Evolutionary conservation across 164 flowering plant species (phyloP), one percentile per base, ranked within the genome.

Genomic region (Vitis riparia): DNA sequence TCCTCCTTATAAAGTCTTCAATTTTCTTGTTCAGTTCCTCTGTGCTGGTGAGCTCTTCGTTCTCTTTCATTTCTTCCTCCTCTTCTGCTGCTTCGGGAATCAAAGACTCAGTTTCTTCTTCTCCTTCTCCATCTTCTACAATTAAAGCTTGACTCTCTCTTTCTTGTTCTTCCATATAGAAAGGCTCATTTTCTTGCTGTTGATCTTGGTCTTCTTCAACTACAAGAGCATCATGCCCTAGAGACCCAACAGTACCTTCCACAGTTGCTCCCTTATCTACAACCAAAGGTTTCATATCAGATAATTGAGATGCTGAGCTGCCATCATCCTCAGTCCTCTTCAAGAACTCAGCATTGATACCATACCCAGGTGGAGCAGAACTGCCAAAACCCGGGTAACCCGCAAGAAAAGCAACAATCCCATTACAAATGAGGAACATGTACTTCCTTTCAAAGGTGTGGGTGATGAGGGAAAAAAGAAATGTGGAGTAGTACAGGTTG

Each of bases 1-100:
- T 73, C 77, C 71, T 83, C 71, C 79, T 83, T 57, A 88, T 88
- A 44, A 88, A 88, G 44, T 86, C 92, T 30, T 88, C 92, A 73
- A 74, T 69, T 59, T 76, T 86, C 78, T 74, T 80, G 75, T 88
- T 82, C 49, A 85, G 55, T 70, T 86, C 91, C 15, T 85, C 88
- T 13, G 75, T 72, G 52, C 75, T 76, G 14, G 56, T 50, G 3
- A 32, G 11, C 49, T 64, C 78, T 61, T 65, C 70, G 0, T n/a
- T 23, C 29, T 29, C 60, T n/a, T 66, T 68, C 50, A 51, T 69
- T 67, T 23, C 66, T 50, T 12, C 57, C 12, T 50, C 65, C 15
- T 23, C 62, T 19, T 56, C 71, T 55, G 27, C 60, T 0, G 47
- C 70, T 29, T n/a, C 52, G n/a, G n/a, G 13, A 12, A 32, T 51